Evolutionary conservation across 192 early-diverging fungal species (phyloP), one percentile per base, ranked within the genome.

Genomic region (Coemansia sp.): DNA sequence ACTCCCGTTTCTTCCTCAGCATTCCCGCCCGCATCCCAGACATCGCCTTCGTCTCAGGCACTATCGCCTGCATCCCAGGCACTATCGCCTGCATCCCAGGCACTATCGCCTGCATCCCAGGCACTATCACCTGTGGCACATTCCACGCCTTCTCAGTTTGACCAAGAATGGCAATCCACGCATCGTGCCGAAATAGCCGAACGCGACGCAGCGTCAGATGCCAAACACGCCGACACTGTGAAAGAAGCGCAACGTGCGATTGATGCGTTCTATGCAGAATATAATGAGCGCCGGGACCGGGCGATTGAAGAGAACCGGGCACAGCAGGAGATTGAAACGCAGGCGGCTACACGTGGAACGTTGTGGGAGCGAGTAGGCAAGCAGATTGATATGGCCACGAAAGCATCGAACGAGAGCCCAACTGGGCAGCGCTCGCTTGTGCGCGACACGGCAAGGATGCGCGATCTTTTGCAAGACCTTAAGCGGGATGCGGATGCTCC

Each of bases 191-290:
- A 71, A 0, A 82, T 92, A 29, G 74, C 59, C 21, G 79, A 85
- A 29, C 87, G 90, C 56, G 91, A 92, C 68, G 75, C 74, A 23
- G 62, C 53, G 17, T 78, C 86, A 11, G 69, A 82, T 41, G 58
- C 56, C 0, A 85, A 82, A 52, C 85, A 87, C 50, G 80, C 80
- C 55, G 85, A 86, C 57, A 86, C 85, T 2, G 76, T 91, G 6
- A 61, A 79, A 11, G 75, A 83, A 59, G 91, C 91, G 17, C 79
- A 82, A 43, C 82, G 85, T 38, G 82, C 84, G 17, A 86, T 92
- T 65, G 91, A 92, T 67, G 81, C 83, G 63, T 92, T 91, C 69
- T 92, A 92, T 64, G 88, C 87, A 51, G 91, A 91, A 58, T 92
- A 92, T 48, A 92, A 92, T 51, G 85, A 87, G 67, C 89, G 85